Evolutionary conservation across 495 filamentous ascomycete genomes (phyloP).

Genomic region (Polyplosphaeria fusca): DNA sequence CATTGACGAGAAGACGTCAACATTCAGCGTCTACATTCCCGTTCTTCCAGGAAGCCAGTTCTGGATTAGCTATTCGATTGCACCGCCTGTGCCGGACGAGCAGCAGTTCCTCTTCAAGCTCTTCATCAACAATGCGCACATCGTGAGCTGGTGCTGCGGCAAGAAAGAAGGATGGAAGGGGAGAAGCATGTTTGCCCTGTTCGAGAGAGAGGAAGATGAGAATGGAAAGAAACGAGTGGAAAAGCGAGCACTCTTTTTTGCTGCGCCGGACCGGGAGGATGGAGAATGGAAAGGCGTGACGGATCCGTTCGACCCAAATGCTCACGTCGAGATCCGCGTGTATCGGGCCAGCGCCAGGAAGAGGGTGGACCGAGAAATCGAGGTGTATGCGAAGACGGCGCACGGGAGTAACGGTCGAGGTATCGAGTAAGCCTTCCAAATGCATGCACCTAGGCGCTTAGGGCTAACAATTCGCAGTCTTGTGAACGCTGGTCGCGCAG

Average conservation of each 20-base stretch:
- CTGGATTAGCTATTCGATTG: constrained; percentile 43
- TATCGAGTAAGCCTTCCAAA: constrained; percentile 22
- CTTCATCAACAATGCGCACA: constrained; percentile 37
- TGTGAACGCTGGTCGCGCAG: constrained; percentile 37
- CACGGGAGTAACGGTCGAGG: constrained; percentile 7
- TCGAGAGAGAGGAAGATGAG: constrained; percentile 18
- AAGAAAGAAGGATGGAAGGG: constrained; percentile 41
- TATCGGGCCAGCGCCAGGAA: constrained; percentile 40
- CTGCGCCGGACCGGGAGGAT: not conserved
- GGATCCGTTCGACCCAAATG: constrained; percentile 8
- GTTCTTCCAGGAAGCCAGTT: constrained; percentile 40
- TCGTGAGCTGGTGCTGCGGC: constrained; percentile 45
- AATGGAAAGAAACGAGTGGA: constrained; percentile 35
- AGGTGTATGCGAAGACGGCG: constrained; percentile 21
- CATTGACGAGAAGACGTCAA: constrained; percentile 16
- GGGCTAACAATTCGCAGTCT: constrained; percentile 33
- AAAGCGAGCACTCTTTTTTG: constrained; percentile 40
- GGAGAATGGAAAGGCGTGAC: constrained; percentile 11
- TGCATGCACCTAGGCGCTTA: too few relatives aligned
- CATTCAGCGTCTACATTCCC: constrained; percentile 37
- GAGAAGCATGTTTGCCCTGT: constrained; percentile 45
- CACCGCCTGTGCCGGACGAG: constrained; percentile 37
- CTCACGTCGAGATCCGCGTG: constrained; percentile 42
- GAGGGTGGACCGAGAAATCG: constrained; percentile 34
- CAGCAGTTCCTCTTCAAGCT: constrained; percentile 47